Base-by-base conservation (phyloP, 495 filamentous ascomycete species). In the Cercophora sp. region DNA sequence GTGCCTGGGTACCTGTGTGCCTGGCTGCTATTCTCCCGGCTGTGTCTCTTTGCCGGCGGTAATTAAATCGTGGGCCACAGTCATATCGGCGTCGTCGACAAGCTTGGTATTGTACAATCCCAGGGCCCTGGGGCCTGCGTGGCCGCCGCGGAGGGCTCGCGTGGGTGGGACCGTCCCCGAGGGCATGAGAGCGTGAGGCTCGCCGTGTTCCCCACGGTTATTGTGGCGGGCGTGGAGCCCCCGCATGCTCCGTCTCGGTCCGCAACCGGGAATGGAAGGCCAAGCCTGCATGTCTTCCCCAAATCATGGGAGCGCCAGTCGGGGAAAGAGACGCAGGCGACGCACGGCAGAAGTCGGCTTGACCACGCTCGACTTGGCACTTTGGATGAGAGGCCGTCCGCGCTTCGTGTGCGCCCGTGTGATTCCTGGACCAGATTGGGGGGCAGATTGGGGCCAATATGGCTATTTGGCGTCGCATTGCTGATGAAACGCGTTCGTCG, bases 401-500 rank as follows among this genome's bases (percentile, higher is more conserved):
- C 45, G 32, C 29, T 27, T 46, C 31, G 24, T 29, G n/a, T 27
- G 50, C 46, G 36, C 32, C 48, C 56, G 44, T 56, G 51, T 43
- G 49, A 34, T 46, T 51, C 27, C 36, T 44, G 46, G 46, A 40
- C 15, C 27, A 25, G 46, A 47, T 37, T 57, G 56, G 55, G 49
- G 35, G 47, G 42, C 48, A 52, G 56, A 57, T 55, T 62, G 55
- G 51, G 43, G 53, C 52, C 58, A 66, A 67, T 67, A 64, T 66
- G 64, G 62, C 11, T 68, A 69, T 67, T 67, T 64, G 20, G 36
- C 42, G 26, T 27, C 34, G 49, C 58, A 55, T 51, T 29, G 63
- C 29, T 40, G 56, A 59, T 60, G 56, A 60, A 51, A 57, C 52
- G 45, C 27, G 23, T 32, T 26, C 2, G 13, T 16, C 24, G 23